These are phyloP conservation scores for Ogataea ramenticola DNA, from an alignment of 805 yeast genomes.

Conservation along the genomic window DNA sequence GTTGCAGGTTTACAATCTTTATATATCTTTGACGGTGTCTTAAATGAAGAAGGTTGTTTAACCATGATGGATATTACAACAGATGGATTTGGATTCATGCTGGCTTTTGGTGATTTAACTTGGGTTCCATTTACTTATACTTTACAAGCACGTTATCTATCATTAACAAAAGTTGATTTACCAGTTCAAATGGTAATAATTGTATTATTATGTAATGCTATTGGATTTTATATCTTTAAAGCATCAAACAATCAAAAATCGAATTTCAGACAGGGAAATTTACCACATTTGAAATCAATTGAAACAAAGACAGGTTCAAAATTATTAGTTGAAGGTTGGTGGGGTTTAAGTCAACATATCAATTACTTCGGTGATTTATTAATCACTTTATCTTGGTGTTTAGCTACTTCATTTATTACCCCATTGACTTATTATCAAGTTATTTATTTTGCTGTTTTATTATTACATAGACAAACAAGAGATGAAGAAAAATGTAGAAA, in stretches of 20 bases:
- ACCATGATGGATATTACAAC: conserved; percentile 95
- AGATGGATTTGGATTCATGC: conserved; percentile 97
- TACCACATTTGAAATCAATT: conserved; percentile 61
- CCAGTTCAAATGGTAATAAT: conserved; percentile 42
- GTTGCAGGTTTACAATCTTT: conserved; percentile 66
- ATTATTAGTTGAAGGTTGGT: conserved; percentile 89
- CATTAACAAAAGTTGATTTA: conserved; percentile 52
- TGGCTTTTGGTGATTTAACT: conserved; percentile 88
- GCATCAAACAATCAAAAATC: conserved; percentile 81
- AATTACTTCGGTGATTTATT: conserved; percentile 96
- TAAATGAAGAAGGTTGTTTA: conserved; percentile 82
- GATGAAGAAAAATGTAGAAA: conserved; percentile 86
- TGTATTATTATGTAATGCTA: conserved; percentile 26
- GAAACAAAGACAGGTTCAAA: conserved; percentile 71
- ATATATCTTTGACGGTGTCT: conserved; percentile 86
- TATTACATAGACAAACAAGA: conserved; percentile 82
- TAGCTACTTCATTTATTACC: conserved; percentile 77
- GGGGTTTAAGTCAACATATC: conserved; percentile 88
- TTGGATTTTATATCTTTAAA: conserved; percentile 80
- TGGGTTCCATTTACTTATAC: conserved; percentile 90
- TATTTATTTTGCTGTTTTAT: conserved; percentile 70
- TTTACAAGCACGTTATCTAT: conserved; percentile 75
- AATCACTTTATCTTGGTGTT: conserved; percentile 86
- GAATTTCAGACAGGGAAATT: conserved; percentile 70
- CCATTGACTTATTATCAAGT: conserved; percentile 85